phyloP scores from a whole-genome alignment of 345 rosid genomes.

The Lagerstroemia speciosa region DNA sequence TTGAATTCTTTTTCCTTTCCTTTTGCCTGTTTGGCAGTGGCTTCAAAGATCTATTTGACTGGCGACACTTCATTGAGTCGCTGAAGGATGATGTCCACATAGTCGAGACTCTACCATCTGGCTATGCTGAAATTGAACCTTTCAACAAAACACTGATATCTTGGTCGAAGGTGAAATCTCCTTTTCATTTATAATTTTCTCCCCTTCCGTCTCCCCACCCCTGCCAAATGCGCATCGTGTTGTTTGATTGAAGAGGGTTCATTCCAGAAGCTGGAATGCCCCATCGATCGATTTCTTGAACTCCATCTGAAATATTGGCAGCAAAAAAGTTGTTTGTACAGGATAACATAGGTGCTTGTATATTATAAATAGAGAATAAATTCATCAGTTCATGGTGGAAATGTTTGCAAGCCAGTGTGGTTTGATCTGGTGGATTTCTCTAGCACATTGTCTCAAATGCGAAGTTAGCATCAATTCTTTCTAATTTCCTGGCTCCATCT shows the following conservation, averaged over 20 bases:
- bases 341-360: not conserved
- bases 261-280: not conserved
- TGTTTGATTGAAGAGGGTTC: not conserved
- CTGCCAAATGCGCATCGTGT: not conserved
- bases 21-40: constrained; percentile 41
- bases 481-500: not conserved
- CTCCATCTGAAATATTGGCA: not conserved
- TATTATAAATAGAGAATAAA: not conserved
- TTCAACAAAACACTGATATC: constrained; percentile 80
- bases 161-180: constrained; percentile 72
- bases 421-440: not conserved
- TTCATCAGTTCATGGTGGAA: not conserved
- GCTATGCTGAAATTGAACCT: constrained; percentile 49
- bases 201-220: not conserved
- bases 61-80: constrained; percentile 78
- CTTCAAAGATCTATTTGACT: constrained; percentile 89
- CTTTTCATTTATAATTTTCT: not conserved
- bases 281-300: not conserved
- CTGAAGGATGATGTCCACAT: constrained; percentile 74
- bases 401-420: not conserved
- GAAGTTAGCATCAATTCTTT: not conserved
- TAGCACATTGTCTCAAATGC: not conserved
- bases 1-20: not conserved
- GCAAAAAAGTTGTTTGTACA: not conserved
- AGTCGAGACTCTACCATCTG: constrained; percentile 66